Percentiles rank a stretch among this genome's conserved stretches.
These are phyloP conservation scores for Silybum marianum DNA, from an alignment of 129 eudicot genomes.

Conservation along the genomic window DNA sequence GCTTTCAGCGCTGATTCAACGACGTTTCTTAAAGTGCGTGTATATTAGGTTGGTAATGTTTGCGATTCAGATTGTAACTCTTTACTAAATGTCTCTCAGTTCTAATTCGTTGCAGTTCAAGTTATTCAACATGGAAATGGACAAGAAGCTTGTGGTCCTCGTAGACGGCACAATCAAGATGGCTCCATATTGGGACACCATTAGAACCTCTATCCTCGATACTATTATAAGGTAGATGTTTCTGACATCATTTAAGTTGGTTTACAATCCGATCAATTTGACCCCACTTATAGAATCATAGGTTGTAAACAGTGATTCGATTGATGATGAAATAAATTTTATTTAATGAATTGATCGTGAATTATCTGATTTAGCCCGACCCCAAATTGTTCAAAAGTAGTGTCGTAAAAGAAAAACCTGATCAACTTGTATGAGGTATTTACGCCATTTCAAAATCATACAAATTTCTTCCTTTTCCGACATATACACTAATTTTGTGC, in stretches of 20 bases:
- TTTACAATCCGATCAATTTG: background rate
- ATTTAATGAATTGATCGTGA: no score
- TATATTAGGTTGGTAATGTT: background rate
- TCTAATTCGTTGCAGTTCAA: background rate
- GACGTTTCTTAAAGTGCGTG: background rate
- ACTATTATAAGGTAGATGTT: background rate
- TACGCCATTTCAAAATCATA: background rate
- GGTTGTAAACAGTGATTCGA: background rate
- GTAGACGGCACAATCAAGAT: constrained; percentile 16
- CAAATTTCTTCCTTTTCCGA: no score
- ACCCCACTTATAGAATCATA: background rate
- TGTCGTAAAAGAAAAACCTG: background rate
- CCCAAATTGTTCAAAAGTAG: background rate
- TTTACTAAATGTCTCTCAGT: background rate
- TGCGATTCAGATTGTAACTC: background rate
- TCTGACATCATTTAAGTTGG: background rate
- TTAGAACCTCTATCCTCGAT: background rate
- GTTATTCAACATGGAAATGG: background rate
- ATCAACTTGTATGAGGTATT: background rate
- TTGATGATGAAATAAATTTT: background rate
- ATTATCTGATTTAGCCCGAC: background rate
- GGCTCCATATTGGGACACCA: constrained; percentile 4
- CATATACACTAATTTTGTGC: background rate
- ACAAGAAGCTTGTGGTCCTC: background rate
- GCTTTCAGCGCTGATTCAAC: background rate